Base-by-base conservation (phyloP, 129 eudicot species). In the Sambucus nigra region DNA sequence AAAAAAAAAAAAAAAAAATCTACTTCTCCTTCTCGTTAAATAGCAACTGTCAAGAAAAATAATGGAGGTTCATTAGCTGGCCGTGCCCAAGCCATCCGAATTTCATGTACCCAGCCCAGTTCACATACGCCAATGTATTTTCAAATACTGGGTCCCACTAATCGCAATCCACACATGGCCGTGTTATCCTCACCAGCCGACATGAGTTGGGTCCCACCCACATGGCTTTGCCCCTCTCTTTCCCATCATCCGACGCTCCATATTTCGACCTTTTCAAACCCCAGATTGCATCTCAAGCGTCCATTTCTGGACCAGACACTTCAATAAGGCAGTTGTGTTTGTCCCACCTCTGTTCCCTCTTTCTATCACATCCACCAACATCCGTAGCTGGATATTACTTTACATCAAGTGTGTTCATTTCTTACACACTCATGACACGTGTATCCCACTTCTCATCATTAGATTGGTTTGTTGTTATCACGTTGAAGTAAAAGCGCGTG, bases 331-430 rank as follows among this genome's bases (percentile, higher is more conserved):
- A 42, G 64, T 56, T 66, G 64, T 24, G 31, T 40, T 23, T 58
- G 65, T 67, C 72, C 28, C 72, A 24, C 28, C 47, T 25, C 11
- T 57, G 44, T 39, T 35, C 59, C 65, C 72, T 26, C 41, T 13
- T 53, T 3, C 42, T 26, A 12, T 16, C 15, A 8, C 21, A 22
- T 11, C 5, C 28, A 41, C 68, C 65, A n/a, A 57, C 65, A 67
- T 25, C 8, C 12, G 10, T 66, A 38, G 59, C 47, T 65, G 63
- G n/a, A 9, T 52, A 8, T 31, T 13, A 25, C 39, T 52, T n/a
- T n/a, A n/a, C 11, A 9, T 25, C 23, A 20, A 33, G 47, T 33
- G 28, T 29, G 31, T 49, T 27, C 58, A 5, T 1, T 5, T 13
- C 24, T 18, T 33, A 57, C 52, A 15, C 54, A 25, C 65, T 24